Evolutionary conservation across 2,329 filamentous ascomycete species (phyloP), one percentile per base, ranked within the genome.

Genomic region (Coniochaeta prunicola): DNA sequence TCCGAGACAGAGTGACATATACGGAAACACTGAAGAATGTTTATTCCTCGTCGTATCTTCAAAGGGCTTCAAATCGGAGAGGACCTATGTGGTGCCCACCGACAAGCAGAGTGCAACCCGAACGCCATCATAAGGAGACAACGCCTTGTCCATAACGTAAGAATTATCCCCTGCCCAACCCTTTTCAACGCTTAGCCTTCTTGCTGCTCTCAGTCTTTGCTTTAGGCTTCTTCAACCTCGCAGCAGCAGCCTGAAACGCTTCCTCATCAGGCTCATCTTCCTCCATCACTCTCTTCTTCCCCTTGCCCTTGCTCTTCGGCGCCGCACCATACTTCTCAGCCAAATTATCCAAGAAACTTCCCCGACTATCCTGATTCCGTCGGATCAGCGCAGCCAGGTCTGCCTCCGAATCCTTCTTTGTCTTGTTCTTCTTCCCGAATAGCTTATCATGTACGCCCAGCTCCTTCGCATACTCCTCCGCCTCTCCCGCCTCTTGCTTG

Each of bases 301-400:
- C 85, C 72, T 73, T 65, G 53, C 65, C 62, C 63, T 78, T 79
- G 0, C 69, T 64, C 61, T 78, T 76, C 57, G 68, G 66, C 56
- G 67, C 68, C 8, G 77, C 75, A 30, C 78, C 76, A 70, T 96
- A 96, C 74, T 93, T 96, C 55, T 86, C 89, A 59, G 90, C 90
- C 56, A 96, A 73, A 56, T 82, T 77, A 62, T 90, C 89, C 26
- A 96, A 75, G 69, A 96, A 91, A 38, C 76, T 77, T 30, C 74
- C 78, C 34, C 89, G 78, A 45, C 81, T 80, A 64, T 87, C 79
- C 70, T 94, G 89, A 53, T 88, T 83, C 67, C 83, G 80, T 69
- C 83, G 82, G 62, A 96, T 96, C 67, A 96, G 71, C 1, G 89
- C 89, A n/a, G 86, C 85, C 40, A 96, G 76, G 21, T 73, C 76